Evolutionary conservation across 2,329 filamentous ascomycete genomes (phyloP), one percentile per base, ranked within the genome.

Genomic region (Akanthomyces uredinophilus): DNA sequence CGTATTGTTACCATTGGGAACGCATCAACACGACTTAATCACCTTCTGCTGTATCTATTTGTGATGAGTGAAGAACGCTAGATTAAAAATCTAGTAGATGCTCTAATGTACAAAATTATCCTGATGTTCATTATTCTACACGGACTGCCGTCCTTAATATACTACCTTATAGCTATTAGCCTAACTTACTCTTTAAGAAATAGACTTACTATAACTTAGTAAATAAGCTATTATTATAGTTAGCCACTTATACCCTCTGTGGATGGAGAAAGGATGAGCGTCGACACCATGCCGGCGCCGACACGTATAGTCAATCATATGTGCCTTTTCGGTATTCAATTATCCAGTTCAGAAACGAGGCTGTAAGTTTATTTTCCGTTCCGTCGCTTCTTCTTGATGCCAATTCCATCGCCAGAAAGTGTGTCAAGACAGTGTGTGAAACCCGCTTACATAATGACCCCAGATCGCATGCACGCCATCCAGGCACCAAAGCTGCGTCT

Each of bases 1-100:
- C 24, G 24, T 50, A 50, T 50, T 50, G 24, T 50, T 50, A 50
- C 47, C 24, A 50, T 50, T 50, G 47, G 47, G 47, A 50, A 50
- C 24, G 47, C 47, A 50, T 50, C 24, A 50, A 50, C 47, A 50
- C 47, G 24, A 50, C 24, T 50, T 50, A 50, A 29, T 50, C 24
- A 50, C 47, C 47, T 50, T 50, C 11, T 50, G 47, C 47, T 50
- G 47, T 50, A 50, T 50, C 47, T 50, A 50, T 50, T 50, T 50
- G 47, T 50, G 47, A 50, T 50, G 47, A 50, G 22, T 50, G 24
- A 50, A 50, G 47, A 50, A 50, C 11, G 47, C 47, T 50, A 50
- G 47, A 50, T 50, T 32, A 50, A 50, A 50, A 32, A 50, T 50
- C 47, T 50, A 50, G 47, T n/a, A 50, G 22, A 50, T 50, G 22